A percentile compares a stretch with the other conserved stretches of the same genome.
phyloP scores from a whole-genome alignment of 192 early-diverging fungal species.

The Backusella sp. region DNA sequence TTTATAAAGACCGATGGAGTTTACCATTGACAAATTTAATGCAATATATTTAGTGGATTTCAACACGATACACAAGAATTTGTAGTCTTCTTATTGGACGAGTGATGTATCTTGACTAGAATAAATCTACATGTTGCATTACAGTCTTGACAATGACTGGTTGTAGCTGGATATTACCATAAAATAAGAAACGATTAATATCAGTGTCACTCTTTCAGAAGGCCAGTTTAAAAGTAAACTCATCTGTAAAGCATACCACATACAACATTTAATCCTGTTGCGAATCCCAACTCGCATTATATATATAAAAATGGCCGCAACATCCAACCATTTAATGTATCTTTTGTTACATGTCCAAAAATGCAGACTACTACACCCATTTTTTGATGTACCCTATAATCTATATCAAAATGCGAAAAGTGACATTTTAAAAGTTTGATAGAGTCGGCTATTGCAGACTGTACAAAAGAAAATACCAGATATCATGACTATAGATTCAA shows the following conservation, averaged over 20 bases:
- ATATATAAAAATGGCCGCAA: background rate
- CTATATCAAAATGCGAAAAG: background rate
- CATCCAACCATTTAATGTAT: background rate
- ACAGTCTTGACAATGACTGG: no score
- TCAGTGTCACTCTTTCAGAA: conserved; percentile 23
- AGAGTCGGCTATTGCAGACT: no score
- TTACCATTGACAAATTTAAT: conserved; percentile 50
- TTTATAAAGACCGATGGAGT: conserved; percentile 7
- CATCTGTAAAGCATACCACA: conserved; percentile 7
- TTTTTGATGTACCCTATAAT: background rate
- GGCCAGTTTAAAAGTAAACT: conserved; percentile 31
- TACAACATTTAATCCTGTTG: background rate
- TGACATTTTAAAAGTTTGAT: background rate
- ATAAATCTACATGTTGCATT: no score
- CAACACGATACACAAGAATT: conserved; percentile 89
- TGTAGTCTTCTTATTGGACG: conserved; percentile 55
- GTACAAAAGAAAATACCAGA: background rate
- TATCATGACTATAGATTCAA: no score
- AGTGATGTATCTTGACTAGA: no score
- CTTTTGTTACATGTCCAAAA: background rate
- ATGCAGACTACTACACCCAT: background rate
- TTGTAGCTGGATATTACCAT: background rate
- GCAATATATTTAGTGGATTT: conserved; percentile 62
- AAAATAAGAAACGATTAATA: background rate
- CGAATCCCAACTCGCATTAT: background rate